Conservation (phyloP, 2,329 filamentous ascomycete genomes). For the Blastomyces percursus region DNA sequence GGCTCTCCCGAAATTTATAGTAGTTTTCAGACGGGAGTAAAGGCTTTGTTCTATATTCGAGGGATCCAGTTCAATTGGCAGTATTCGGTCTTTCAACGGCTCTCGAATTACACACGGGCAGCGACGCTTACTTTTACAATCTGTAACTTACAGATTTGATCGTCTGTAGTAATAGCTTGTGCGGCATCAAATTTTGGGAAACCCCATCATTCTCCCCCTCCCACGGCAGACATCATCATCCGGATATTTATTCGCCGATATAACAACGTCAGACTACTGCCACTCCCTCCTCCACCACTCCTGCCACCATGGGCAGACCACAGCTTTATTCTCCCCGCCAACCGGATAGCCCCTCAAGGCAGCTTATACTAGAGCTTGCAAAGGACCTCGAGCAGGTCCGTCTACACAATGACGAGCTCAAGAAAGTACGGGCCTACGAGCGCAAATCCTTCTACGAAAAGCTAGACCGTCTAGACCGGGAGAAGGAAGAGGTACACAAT, state of each 20-base stretch:
- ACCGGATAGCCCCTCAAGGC: slow-evolving; percentile 30
- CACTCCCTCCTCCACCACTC: too few species aligned
- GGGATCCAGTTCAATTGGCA: background rate
- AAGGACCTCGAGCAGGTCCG: slow-evolving; percentile 32
- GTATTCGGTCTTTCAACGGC: background rate
- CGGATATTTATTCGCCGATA: too few species aligned
- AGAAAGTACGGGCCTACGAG: slow-evolving; percentile 35
- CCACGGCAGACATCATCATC: too few species aligned
- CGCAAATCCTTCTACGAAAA: slow-evolving; percentile 42
- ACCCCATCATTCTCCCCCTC: too few species aligned
- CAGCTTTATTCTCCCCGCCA: slow-evolving; percentile 21
- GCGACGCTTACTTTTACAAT: background rate
- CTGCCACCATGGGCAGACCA: slow-evolving; percentile 20
- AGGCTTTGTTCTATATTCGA: background rate
- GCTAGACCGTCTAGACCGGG: slow-evolving; percentile 52
- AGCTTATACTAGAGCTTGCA: slow-evolving; percentile 32
- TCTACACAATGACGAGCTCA: slow-evolving; percentile 34
- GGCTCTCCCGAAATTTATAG: background rate
- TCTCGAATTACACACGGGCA: background rate
- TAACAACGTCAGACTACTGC: too few species aligned
- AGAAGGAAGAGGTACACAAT: slow-evolving; percentile 52
- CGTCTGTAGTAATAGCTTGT: background rate
- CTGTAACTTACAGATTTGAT: background rate
- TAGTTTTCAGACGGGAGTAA: background rate
- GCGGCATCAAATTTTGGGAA: background rate